phyloP scores from a whole-genome alignment of 768 basidiomycete species.

The Leccinum arenicola region DNA sequence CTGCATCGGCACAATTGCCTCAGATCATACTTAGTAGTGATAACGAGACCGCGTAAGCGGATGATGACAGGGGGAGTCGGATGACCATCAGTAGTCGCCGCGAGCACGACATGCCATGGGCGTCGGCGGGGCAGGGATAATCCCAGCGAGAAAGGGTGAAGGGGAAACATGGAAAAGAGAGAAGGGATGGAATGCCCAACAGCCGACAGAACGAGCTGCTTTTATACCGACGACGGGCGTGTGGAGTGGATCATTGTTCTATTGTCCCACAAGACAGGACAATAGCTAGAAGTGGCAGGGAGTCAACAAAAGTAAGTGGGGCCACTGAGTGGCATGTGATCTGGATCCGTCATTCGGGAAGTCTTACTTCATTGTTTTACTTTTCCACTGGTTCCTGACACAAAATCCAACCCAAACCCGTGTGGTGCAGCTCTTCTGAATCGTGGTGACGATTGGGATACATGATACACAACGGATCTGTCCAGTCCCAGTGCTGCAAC shows the following conservation, averaged over 20 bases:
- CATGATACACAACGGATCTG: too few species aligned
- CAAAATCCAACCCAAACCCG: too few species aligned
- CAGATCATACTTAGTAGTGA: background rate
- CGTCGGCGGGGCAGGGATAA: conserved; percentile 2
- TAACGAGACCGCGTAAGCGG: conserved; percentile 13
- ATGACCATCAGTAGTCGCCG: background rate
- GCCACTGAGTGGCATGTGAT: too few species aligned
- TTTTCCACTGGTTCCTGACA: too few species aligned
- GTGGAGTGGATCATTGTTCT: background rate
- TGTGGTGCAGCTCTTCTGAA: too few species aligned
- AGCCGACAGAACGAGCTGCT: background rate
- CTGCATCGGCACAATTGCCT: background rate
- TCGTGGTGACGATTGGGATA: too few species aligned
- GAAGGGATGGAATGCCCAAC: background rate
- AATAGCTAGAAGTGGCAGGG: background rate
- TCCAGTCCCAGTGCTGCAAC: too few species aligned
- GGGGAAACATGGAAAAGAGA: background rate
- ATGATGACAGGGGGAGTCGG: conserved; percentile 19
- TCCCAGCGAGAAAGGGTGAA: background rate
- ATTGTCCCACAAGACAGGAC: background rate
- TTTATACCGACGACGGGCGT: conserved; percentile 12
- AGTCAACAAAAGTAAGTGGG: background rate
- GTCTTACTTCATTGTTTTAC: too few species aligned
- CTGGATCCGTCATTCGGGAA: too few species aligned
- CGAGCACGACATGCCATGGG: conserved; percentile 4